Evolutionary conservation across 257 asterid species (phyloP).

Genomic region (Solanum gandarillasii): DNA sequence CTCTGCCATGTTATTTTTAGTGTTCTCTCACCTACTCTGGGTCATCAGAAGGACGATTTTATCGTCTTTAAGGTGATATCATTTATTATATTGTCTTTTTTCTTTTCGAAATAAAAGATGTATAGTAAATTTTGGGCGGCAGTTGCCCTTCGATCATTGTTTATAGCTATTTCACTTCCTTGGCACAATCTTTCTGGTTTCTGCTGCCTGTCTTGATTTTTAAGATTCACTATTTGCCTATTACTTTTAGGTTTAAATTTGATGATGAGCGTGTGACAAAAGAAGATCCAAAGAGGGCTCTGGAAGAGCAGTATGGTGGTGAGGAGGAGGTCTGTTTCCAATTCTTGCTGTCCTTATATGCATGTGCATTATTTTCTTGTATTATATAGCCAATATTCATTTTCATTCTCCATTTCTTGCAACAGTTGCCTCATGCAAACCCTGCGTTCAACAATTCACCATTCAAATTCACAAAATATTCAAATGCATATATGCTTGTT

Average conservation of each 20-base stretch:
- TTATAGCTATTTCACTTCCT: background rate
- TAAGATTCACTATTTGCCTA: background rate
- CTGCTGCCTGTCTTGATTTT: background rate
- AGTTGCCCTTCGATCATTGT: background rate
- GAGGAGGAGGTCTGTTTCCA: constrained; percentile 32
- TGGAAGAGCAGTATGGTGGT: constrained; percentile 47
- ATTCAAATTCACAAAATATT: constrained; percentile 69
- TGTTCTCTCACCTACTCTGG: background rate
- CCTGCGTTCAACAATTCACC: constrained; percentile 77
- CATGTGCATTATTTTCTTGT: background rate
- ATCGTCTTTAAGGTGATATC: background rate
- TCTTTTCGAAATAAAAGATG: background rate
- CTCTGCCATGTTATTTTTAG: background rate
- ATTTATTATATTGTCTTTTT: background rate
- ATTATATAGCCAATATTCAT: background rate
- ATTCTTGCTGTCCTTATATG: background rate
- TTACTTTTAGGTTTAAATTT: constrained; percentile 31
- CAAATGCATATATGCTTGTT: constrained; percentile 84
- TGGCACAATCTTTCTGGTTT: background rate
- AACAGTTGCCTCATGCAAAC: constrained; percentile 68
- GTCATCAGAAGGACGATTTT: background rate
- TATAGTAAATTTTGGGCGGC: background rate
- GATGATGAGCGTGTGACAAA: constrained; percentile 45
- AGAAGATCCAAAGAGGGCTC: constrained; percentile 34
- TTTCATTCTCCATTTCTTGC: background rate